Base-by-base conservation (phyloP, 148 eudicot species). In the Nepenthes gracilis region DNA sequence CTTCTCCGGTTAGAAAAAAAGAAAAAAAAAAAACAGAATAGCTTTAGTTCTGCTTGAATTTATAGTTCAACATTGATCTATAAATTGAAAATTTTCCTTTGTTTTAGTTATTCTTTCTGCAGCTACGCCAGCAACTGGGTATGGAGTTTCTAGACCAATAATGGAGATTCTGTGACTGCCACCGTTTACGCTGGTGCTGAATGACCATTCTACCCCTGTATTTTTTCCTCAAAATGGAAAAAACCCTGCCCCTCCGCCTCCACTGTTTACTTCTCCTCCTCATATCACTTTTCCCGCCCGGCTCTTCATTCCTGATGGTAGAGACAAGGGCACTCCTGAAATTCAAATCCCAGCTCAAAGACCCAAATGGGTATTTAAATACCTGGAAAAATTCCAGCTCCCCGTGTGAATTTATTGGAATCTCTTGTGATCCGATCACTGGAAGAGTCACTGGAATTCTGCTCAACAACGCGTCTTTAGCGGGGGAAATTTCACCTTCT, bases 321-420 rank as follows among this genome's bases (percentile, higher is more conserved):
- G 99, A 93, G 65, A 85, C 72, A 55, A 51, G 70, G 10, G 83
- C 84, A 37, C 86, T 93, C 32, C 81, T 89, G 6, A 83, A 89
- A 9, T 81, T 93, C 83, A 93, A 93, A 67, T 76, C 80, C 9
- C 69, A 83, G 12, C 81, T 93, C 15, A 61, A 62, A 65, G 99
- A 93, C 76, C 99, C 97, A 52, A 71, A 71, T 33, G 74, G 78
- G 53, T 59, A 66, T 76, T 72, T 93, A 34, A 69, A 63, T 43
- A 84, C 99, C 2, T 93, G 99, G 99, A 67, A 15, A 11, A 81
- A 74, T 55, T 67, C 77, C 6, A 73, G 72, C 34, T 76, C 90
- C 59, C 90, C 84, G 2, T 86, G 97, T 65, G 55, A 68, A 1
- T 93, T 82, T 58, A 47, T 55, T 12, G 99, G 96, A 35, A 66